These are phyloP conservation scores for Mycotypha africana DNA, from an alignment of 371 early-diverging fungal species.

Conservation along the genomic window DNA sequence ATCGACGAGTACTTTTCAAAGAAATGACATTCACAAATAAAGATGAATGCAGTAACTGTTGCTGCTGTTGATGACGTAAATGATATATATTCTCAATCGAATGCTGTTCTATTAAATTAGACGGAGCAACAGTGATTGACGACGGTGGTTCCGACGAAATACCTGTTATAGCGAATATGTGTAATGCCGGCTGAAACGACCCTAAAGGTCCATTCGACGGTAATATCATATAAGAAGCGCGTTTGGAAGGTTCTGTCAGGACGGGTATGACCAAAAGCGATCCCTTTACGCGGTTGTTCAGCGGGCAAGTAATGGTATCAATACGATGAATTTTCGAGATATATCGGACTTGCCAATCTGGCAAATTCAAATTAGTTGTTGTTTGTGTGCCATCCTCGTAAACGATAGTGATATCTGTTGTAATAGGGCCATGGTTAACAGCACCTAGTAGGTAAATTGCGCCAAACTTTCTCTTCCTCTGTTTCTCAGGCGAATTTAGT, in stretches of 20 bases:
- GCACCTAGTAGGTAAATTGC: constrained; percentile 20
- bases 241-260: constrained; percentile 18
- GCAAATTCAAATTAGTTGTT: constrained; percentile 14
- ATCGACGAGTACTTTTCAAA: constrained; percentile 4
- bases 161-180: constrained; percentile 15
- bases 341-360: constrained; percentile 42
- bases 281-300: constrained; percentile 5
- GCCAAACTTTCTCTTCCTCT: constrained; percentile 3
- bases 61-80: too few relatives aligned
- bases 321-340: too few relatives aligned
- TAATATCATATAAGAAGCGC: constrained; percentile 6
- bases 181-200: background rate
- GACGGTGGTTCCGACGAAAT: too few relatives aligned
- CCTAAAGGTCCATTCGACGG: constrained; percentile 7
- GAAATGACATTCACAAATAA: background rate
- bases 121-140: too few relatives aligned
- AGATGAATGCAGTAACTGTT: too few relatives aligned
- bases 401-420: constrained; percentile 7
- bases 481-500: too few relatives aligned
- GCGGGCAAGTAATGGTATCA: too few relatives aligned
- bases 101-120: too few relatives aligned
- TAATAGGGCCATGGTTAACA: constrained; percentile 18
- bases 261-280: constrained; percentile 16
- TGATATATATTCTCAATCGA: too few relatives aligned
- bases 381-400: constrained; percentile 22